These are phyloP conservation scores for Globisporangium heterothallicum DNA, from an alignment of 352 stramenopile genomes.

Conservation along the genomic window DNA sequence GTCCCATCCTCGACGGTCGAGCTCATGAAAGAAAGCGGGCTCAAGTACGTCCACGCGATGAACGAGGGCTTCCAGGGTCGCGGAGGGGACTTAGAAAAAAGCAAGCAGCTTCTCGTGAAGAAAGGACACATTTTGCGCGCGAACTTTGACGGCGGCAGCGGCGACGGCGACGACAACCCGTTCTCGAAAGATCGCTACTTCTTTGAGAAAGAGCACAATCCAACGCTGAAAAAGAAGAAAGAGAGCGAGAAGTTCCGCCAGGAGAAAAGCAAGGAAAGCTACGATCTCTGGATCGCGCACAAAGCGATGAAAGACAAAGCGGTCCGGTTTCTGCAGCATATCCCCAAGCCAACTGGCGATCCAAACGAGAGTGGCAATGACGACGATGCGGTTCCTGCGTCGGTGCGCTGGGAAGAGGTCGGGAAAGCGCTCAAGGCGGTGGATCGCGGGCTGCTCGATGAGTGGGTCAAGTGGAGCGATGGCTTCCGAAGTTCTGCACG, in stretches of 20 bases:
- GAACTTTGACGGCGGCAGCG: constrained; percentile 49
- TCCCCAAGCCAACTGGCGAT: constrained; percentile 39
- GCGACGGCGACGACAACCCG: constrained; percentile 33
- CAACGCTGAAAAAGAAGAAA: constrained; percentile 42
- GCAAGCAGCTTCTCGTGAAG: constrained; percentile 64
- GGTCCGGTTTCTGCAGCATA: constrained; percentile 60
- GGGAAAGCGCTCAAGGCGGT: constrained; percentile 87
- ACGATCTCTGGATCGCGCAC: constrained; percentile 66
- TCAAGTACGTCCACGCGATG: constrained; percentile 85
- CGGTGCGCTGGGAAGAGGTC: constrained; percentile 71
- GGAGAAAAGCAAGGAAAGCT: constrained; percentile 68
- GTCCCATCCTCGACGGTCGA: constrained; percentile 69
- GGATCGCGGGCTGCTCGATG: constrained; percentile 72
- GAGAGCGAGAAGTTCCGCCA: constrained; percentile 34
- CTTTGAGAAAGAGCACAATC: constrained; percentile 69
- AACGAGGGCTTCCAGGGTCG: constrained; percentile 80
- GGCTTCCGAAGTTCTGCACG: constrained; percentile 41
- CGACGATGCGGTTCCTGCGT: constrained; percentile 23
- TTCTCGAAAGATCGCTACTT: constrained; percentile 71
- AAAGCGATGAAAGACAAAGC: constrained; percentile 80
- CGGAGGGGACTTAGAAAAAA: constrained; percentile 80
- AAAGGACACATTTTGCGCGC: constrained; percentile 68
- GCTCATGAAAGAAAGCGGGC: constrained; percentile 63
- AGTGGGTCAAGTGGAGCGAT: constrained; percentile 82
- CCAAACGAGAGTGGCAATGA: constrained; percentile 17